Percentiles rank a stretch among this genome's conserved stretches.
Conservation (phyloP, 768 basidiomycete species). For the Gautieria morchelliformis region DNA sequence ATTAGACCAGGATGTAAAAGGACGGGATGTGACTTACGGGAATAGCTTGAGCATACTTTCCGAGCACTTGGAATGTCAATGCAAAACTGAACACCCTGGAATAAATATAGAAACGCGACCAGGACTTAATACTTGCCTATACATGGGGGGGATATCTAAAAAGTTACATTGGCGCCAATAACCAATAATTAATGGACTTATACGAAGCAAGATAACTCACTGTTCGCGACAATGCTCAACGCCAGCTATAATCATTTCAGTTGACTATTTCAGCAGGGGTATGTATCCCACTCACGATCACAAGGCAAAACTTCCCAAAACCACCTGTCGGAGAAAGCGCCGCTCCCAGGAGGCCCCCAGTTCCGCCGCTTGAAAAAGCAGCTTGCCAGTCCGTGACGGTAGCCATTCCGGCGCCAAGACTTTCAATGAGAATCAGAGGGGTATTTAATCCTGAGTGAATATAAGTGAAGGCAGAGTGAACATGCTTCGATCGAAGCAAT, state of each 20-base stretch:
- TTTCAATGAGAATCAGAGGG: constrained; percentile 29
- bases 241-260: constrained; percentile 14
- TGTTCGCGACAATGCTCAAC: constrained; percentile 37
- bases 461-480: background rate
- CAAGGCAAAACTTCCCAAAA: constrained; percentile 37
- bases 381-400: constrained; percentile 27
- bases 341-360: constrained; percentile 38
- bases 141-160: constrained; percentile 33
- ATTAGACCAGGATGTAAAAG: background rate
- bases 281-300: constrained; percentile 21
- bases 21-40: constrained; percentile 22
- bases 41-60: constrained; percentile 30
- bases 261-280: background rate
- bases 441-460: constrained; percentile 17
- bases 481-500: background rate
- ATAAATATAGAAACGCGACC: background rate
- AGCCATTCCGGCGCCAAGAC: constrained; percentile 37
- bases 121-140: constrained; percentile 16
- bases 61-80: constrained; percentile 34
- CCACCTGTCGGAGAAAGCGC: constrained; percentile 29
- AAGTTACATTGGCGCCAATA: background rate
- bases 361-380: constrained; percentile 26
- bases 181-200: background rate
- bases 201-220: constrained; percentile 1
- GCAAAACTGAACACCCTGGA: constrained; percentile 22